Conservation (phyloP, 495 filamentous ascomycete genomes). For the Lasiosphaeria miniovina region DNA sequence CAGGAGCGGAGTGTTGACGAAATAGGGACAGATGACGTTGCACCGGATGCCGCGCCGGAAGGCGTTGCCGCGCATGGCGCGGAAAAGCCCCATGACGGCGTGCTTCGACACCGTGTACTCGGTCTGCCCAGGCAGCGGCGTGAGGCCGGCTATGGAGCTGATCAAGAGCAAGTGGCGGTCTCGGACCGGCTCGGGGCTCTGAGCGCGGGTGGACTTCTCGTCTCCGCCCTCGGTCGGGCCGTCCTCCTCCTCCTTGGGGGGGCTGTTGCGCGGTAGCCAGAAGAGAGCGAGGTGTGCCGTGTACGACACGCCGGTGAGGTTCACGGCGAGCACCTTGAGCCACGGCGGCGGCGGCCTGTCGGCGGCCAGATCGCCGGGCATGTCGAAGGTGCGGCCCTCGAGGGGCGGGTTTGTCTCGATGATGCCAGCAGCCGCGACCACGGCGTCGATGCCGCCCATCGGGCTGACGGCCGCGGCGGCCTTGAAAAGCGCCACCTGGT, state of each 20-base stretch:
- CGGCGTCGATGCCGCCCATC: conserved; percentile 54
- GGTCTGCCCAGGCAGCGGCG: conserved; percentile 43
- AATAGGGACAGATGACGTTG: conserved; percentile 64
- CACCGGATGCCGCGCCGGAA: conserved; percentile 50
- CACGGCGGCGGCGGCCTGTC: conserved; percentile 50
- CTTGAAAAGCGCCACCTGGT: conserved; percentile 60
- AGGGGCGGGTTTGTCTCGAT: conserved; percentile 32
- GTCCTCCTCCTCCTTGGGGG: background rate
- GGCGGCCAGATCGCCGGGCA: conserved; percentile 34
- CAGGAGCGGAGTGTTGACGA: conserved; percentile 62
- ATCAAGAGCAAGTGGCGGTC: conserved; percentile 56
- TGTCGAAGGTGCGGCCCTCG: conserved; percentile 34
- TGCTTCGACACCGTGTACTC: conserved; percentile 63
- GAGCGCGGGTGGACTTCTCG: too few relatives aligned
- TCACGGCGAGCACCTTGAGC: conserved; percentile 56
- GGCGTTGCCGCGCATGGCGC: conserved; percentile 48
- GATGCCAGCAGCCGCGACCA: conserved; percentile 69
- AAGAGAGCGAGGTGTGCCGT: conserved; percentile 62
- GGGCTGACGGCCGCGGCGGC: conserved; percentile 50
- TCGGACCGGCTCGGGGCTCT: background rate
- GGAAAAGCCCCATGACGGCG: conserved; percentile 61
- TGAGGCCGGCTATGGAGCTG: conserved; percentile 53
- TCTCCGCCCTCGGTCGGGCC: background rate
- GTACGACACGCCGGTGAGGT: conserved; percentile 61
- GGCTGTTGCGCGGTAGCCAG: conserved; percentile 47